Evolutionary conservation across 306 rosid genomes (phyloP), one percentile per base, ranked within the genome.

Genomic region (Citrullus mucosospermus): DNA sequence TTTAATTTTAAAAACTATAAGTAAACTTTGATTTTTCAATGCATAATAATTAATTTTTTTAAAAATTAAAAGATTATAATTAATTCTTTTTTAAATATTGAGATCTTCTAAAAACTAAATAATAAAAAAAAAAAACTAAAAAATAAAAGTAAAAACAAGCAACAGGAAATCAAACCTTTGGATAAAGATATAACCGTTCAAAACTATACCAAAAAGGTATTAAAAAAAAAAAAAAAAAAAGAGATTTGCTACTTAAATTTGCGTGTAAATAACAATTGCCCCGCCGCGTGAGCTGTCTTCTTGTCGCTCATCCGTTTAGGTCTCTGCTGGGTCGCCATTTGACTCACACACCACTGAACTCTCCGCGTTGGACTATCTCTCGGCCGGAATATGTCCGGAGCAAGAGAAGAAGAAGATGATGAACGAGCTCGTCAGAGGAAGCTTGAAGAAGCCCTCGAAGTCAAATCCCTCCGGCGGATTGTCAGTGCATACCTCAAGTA

Each of bases 401-500:
- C 4, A 16, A 72, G 60, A 30, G 82, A 43, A 34, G 80, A 69
- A 32, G 88, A 81, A 63, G 91, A 83, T 56, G 97, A 82, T 43
- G 89, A 87, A 50, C 87, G 82, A 70, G 87, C 79, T 53, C 98
- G 88, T 68, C 96, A 76, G 77, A 75, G 84, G 85, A 85, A 91
- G 88, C 91, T 85, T 12, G 98, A 95, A 86, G 98, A 92, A 89
- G 93, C 89, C 70, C 96, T 91, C 38, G 98, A 95, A 86, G 83
- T 91, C 78, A 85, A 95, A 80, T 95, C 98, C 43, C 96, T 95
- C 17, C 67, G 93, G 79, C 98, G 98, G 78, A 95, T 95, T 83
- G 62, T 92, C 78, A 86, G 96, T 83, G 98, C 97, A 61, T 92
- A 89, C 59, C 96, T 95, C 88, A 95, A 95, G 98, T 95, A 91